Percentiles rank a stretch among this genome's conserved stretches.
Conservation (phyloP, 768 basidiomycete genomes). For the Holtermanniella nyarrowii region DNA sequence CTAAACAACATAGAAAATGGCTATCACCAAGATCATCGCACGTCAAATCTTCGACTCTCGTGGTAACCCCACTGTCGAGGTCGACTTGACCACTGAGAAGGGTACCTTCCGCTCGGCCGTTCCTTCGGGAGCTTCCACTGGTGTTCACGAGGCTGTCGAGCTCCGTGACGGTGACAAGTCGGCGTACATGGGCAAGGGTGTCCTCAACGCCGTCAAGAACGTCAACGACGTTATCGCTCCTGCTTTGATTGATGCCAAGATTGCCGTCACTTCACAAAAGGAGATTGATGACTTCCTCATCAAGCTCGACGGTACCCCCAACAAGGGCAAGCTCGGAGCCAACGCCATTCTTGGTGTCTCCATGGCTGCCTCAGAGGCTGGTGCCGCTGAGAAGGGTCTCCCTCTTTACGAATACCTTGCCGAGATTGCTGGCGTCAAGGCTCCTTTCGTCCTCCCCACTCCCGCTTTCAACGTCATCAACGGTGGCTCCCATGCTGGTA, state of each 20-base stretch:
- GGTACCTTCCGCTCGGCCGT: slow-evolving; percentile 93
- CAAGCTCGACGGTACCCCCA: slow-evolving; percentile 91
- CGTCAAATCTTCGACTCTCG: slow-evolving; percentile 99
- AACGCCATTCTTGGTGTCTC: slow-evolving; percentile 99
- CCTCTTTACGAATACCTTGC: slow-evolving; percentile 96
- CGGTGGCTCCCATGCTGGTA: slow-evolving; percentile 98
- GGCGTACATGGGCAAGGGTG: slow-evolving; percentile 93
- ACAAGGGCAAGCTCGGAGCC: slow-evolving; percentile 98
- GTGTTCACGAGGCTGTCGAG: slow-evolving; percentile 96
- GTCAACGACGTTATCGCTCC: slow-evolving; percentile 87
- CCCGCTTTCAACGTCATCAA: slow-evolving; percentile 99
- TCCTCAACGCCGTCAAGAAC: slow-evolving; percentile 83
- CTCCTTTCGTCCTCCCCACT: slow-evolving; percentile 81
- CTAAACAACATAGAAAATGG: too few relatives aligned
- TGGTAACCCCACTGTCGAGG: slow-evolving; percentile 74
- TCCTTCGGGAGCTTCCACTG: slow-evolving; percentile 96
- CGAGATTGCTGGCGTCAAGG: slow-evolving; percentile 86
- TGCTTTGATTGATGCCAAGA: slow-evolving; percentile 68
- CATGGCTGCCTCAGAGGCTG: slow-evolving; percentile 88
- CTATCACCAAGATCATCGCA: slow-evolving; percentile 72
- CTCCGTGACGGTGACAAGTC: slow-evolving; percentile 92
- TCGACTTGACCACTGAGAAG: slow-evolving; percentile 77
- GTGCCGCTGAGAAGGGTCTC: slow-evolving; percentile 83
- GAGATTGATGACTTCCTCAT: slow-evolving; percentile 96
- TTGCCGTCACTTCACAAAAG: slow-evolving; percentile 81